Conservation (phyloP, 305 asterid genomes). For the Stenogyne calaminthoides region DNA sequence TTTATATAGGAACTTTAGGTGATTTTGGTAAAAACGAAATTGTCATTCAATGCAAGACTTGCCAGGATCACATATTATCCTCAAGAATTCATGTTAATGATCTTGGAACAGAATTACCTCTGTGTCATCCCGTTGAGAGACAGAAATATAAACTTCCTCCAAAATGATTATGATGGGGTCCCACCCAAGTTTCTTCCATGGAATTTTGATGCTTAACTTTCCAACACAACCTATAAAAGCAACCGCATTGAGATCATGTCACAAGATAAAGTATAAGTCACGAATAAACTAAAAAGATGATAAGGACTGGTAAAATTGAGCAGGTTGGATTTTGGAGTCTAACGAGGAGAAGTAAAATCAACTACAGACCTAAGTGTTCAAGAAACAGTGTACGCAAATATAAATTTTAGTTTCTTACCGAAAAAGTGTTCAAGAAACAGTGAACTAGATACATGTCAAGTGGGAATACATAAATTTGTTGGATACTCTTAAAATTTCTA, state of each 20-base stretch:
- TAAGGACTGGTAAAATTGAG: constrained; percentile 2
- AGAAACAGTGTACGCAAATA: neutral
- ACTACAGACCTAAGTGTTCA: constrained; percentile 16
- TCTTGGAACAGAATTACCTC: constrained; percentile 57
- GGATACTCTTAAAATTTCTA: constrained; percentile 4
- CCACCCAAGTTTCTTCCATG: constrained; percentile 99
- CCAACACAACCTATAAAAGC: constrained; percentile 76
- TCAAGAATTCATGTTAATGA: constrained; percentile 4
- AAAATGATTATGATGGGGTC: constrained; percentile 83
- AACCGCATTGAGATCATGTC: constrained; percentile 21
- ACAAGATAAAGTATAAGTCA: constrained; percentile 21
- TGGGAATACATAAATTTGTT: constrained; percentile 1
- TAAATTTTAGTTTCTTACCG: neutral
- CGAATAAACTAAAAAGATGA: neutral
- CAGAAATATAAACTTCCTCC: constrained; percentile 80
- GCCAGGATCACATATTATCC: constrained; percentile 2
- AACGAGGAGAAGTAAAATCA: constrained; percentile 19
- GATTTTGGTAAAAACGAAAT: neutral
- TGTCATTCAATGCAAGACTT: neutral
- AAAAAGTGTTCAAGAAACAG: constrained; percentile 4
- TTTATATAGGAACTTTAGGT: neutral
- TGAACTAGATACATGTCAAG: constrained; percentile 3
- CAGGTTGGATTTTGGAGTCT: neutral
- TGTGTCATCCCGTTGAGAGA: constrained; percentile 77
- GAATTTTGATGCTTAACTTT: constrained; percentile 88